Conservation (phyloP, 345 rosid species). For the Moricandia arvensis region DNA sequence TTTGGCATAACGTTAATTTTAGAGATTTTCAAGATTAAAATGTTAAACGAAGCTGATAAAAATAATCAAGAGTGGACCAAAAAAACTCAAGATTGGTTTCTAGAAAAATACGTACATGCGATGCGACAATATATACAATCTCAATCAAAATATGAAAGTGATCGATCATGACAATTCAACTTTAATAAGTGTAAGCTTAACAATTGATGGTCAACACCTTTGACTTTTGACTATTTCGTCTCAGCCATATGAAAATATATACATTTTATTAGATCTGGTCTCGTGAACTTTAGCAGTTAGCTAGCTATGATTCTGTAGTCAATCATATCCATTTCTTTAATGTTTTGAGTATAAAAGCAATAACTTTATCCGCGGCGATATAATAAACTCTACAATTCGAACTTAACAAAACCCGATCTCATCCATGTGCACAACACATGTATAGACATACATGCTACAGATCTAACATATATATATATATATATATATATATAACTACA, state of each 20-base stretch:
- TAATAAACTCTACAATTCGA: slow-evolving; percentile 1
- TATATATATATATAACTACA: too few relatives aligned
- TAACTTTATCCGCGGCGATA: not conserved
- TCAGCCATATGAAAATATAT: slow-evolving; percentile 5
- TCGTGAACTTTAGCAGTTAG: slow-evolving; percentile 38
- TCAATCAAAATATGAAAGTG: not conserved
- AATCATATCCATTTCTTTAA: slow-evolving; percentile 22
- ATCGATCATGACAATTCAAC: slow-evolving; percentile 4
- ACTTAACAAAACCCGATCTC: slow-evolving; percentile 14
- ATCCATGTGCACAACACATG: slow-evolving; percentile 31
- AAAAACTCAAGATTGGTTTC: not conserved
- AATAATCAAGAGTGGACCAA: not conserved
- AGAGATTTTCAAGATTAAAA: not conserved
- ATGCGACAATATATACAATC: not conserved
- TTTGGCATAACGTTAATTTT: not conserved
- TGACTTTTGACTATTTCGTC: slow-evolving; percentile 34
- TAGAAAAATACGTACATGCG: not conserved
- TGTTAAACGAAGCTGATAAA: not conserved
- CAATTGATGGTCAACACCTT: slow-evolving; percentile 33
- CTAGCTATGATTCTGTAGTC: slow-evolving; percentile 27
- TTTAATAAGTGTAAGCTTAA: not conserved
- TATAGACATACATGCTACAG: slow-evolving; percentile 28
- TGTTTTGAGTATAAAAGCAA: slow-evolving; percentile 1
- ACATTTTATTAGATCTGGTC: slow-evolving; percentile 24
- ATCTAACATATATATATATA: slow-evolving; percentile 13